Percentiles rank a stretch among this genome's conserved stretches.
phyloP scores from a whole-genome alignment of 805 yeast species.

The Komagataella phaffii region DNA sequence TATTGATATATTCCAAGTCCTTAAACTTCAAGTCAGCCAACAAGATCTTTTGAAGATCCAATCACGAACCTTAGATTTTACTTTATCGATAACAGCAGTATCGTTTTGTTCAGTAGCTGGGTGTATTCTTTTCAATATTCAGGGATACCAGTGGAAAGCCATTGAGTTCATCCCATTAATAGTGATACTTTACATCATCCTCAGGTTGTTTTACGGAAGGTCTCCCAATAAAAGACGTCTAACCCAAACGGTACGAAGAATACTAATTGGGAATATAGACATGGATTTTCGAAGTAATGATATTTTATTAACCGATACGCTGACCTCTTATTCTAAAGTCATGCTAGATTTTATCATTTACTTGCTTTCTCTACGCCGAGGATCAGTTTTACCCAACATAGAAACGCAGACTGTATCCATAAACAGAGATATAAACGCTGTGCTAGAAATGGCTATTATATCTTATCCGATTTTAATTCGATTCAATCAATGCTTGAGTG shows the following conservation, averaged over 20 bases:
- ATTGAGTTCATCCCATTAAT: conserved; percentile 23
- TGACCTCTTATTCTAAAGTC: conserved; percentile 71
- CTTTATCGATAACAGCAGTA: conserved; percentile 15
- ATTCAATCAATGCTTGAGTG: conserved; percentile 69
- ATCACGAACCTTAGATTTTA: conserved; percentile 13
- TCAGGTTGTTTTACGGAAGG: conserved; percentile 19
- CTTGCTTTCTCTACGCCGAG: conserved; percentile 28
- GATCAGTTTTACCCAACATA: conserved; percentile 19
- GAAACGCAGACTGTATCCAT: conserved; percentile 9
- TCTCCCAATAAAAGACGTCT: conserved; percentile 29
- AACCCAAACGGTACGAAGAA: conserved; percentile 34
- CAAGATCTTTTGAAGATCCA: conserved; percentile 1
- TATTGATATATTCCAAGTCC: conserved; percentile 31
- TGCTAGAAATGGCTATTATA: conserved; percentile 15
- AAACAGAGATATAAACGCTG: not conserved
- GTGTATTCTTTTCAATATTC: conserved; percentile 9
- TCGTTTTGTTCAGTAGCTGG: conserved; percentile 9
- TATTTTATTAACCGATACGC: conserved; percentile 69
- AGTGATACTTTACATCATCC: conserved; percentile 21
- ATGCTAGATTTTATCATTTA: conserved; percentile 58
- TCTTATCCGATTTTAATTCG: conserved; percentile 61
- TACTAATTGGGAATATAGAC: conserved; percentile 48
- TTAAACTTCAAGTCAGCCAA: conserved; percentile 17
- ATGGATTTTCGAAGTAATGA: conserved; percentile 56
- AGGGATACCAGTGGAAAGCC: conserved; percentile 13